phyloP scores from a whole-genome alignment of 1,139 yeast species.

The Pichia sp. region DNA sequence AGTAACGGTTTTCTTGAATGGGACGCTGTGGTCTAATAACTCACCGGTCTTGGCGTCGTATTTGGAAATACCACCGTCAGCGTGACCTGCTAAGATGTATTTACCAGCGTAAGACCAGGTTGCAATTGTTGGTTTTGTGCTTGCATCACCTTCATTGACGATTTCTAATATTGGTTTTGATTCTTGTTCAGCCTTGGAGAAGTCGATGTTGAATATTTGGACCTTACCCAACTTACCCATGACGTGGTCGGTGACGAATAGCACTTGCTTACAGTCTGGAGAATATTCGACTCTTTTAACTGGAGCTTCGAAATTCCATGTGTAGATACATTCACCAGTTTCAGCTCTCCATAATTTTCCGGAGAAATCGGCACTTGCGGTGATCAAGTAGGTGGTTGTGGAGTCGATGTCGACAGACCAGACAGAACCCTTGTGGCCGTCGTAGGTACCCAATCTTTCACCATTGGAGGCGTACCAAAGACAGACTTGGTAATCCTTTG shows the following conservation, averaged over 20 bases:
- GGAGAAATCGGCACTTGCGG: conserved; percentile 91
- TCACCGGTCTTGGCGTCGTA: conserved; percentile 78
- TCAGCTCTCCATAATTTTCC: conserved; percentile 82
- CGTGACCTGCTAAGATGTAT: conserved; percentile 83
- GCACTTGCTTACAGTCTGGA: conserved; percentile 65
- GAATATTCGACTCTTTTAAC: conserved; percentile 89
- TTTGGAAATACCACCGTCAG: conserved; percentile 80
- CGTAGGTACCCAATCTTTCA: conserved; percentile 92
- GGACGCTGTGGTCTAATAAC: conserved; percentile 49
- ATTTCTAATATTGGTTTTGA: conserved; percentile 61
- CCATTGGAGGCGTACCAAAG: conserved; percentile 97
- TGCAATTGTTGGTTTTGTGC: conserved; percentile 76
- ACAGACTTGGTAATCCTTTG: conserved; percentile 87
- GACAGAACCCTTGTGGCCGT: conserved; percentile 90
- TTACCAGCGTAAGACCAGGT: conserved; percentile 82
- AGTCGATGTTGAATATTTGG: conserved; percentile 58
- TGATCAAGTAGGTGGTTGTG: conserved; percentile 64
- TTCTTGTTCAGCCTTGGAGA: conserved; percentile 40
- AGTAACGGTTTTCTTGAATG: conserved; percentile 78
- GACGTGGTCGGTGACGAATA: conserved; percentile 87
- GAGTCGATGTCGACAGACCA: conserved; percentile 92
- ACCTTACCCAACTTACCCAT: conserved; percentile 90
- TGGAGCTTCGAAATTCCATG: conserved; percentile 80
- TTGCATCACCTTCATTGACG: conserved; percentile 48
- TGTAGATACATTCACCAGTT: conserved; percentile 73